Evolutionary conservation across 805 yeast species (phyloP).

Genomic region (Metschnikowia similis): DNA sequence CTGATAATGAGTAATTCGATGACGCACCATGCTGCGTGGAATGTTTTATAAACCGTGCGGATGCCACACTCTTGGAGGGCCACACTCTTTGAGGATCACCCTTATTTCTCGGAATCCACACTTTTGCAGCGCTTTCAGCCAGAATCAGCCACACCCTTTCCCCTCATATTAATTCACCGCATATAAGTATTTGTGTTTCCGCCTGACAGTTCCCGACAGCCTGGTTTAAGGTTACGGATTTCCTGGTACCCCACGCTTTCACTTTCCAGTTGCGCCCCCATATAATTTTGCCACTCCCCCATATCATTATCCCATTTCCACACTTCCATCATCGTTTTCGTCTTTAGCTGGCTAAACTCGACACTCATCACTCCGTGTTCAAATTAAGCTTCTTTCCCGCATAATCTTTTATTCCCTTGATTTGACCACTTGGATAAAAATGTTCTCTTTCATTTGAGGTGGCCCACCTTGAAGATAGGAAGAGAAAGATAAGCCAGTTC

Average conservation of each 20-base stretch:
- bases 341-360: constrained; percentile 4
- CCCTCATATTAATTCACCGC: background rate
- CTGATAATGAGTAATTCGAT: constrained; percentile 4
- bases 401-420: background rate
- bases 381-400: background rate
- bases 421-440: background rate
- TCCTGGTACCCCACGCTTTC: background rate
- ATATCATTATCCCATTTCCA: too few relatives aligned
- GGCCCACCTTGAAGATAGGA: constrained; percentile 1
- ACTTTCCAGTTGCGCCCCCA: background rate
- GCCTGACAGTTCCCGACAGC: background rate
- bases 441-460: constrained; percentile 7
- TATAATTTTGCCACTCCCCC: too few relatives aligned
- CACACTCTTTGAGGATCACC: background rate
- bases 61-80: background rate
- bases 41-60: constrained; percentile 1
- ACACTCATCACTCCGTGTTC: background rate
- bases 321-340: background rate
- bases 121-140: background rate
- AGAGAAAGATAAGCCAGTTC: background rate
- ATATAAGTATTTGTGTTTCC: background rate
- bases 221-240: background rate
- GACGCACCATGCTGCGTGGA: constrained; percentile 5
- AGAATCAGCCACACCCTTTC: background rate
- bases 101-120: constrained; percentile 1